A percentile compares a stretch with the other conserved stretches of the same genome.
phyloP scores from a whole-genome alignment of 2,329 filamentous ascomycete genomes.

The Pseudogymnoascus sp. region DNA sequence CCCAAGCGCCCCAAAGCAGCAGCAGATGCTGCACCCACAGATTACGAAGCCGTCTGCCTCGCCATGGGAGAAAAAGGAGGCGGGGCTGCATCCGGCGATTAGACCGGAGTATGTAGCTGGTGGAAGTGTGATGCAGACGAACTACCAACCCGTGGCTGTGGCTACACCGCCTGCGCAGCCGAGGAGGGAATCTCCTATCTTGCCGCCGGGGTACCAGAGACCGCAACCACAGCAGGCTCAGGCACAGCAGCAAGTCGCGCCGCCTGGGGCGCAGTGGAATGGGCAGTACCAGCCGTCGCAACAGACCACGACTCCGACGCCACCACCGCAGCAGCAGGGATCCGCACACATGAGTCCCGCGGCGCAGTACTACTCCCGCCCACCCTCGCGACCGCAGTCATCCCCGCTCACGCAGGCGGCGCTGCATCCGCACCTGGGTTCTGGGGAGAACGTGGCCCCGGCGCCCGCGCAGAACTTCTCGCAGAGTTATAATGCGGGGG shows the following conservation, averaged over 20 bases:
- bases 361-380: background rate
- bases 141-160: background rate
- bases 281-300: background rate
- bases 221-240: background rate
- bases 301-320: background rate
- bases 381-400: background rate
- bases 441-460: background rate
- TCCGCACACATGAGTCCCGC: background rate
- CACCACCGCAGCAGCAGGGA: background rate
- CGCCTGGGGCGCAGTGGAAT: background rate
- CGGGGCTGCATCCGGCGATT: conserved; percentile 32
- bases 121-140: background rate
- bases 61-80: conserved; percentile 24
- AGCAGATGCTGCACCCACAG: conserved; percentile 11
- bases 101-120: conserved; percentile 26
- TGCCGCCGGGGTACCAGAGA: background rate
- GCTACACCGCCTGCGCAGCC: background rate
- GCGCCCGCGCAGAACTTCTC: background rate
- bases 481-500: background rate
- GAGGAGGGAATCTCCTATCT: background rate
- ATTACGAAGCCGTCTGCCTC: background rate
- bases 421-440: background rate
- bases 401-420: background rate
- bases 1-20: conserved; percentile 11
- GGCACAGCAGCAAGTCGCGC: background rate